Percentiles rank a stretch among this genome's conserved stretches.
phyloP scores from a whole-genome alignment of 805 yeast species.

The Schwanniomyces sp. region DNA sequence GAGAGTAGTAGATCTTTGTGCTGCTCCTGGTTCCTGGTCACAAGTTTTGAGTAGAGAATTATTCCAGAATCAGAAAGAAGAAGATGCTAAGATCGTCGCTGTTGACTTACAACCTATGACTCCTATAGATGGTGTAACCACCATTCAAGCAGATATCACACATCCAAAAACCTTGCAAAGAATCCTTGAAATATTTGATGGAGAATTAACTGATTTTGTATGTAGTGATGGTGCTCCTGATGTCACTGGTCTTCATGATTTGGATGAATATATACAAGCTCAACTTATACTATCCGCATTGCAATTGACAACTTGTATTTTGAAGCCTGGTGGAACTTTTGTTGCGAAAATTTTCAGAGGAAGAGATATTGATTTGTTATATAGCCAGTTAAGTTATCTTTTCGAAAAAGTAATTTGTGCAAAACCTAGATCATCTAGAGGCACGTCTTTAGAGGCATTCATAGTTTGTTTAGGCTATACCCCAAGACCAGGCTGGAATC shows the following conservation, averaged over 20 bases:
- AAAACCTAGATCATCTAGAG: slow-evolving; percentile 93
- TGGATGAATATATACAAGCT: slow-evolving; percentile 96
- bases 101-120: slow-evolving; percentile 98
- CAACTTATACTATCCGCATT: slow-evolving; percentile 89
- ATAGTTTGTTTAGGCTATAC: slow-evolving; percentile 86
- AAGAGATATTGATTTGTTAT: slow-evolving; percentile 88
- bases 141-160: slow-evolving; percentile 95
- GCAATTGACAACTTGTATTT: slow-evolving; percentile 84
- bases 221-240: slow-evolving; percentile 99
- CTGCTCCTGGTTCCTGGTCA: slow-evolving; percentile 99
- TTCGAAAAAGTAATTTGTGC: slow-evolving; percentile 92
- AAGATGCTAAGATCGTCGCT: slow-evolving; percentile 75
- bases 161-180: slow-evolving; percentile 84
- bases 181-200: slow-evolving; percentile 81
- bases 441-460: slow-evolving; percentile 91
- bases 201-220: slow-evolving; percentile 91
- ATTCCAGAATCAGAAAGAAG: slow-evolving; percentile 40
- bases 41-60: slow-evolving; percentile 83
- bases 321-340: slow-evolving; percentile 88
- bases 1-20: slow-evolving; percentile 94
- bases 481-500: slow-evolving; percentile 85
- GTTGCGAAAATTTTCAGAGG: slow-evolving; percentile 97
- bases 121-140: slow-evolving; percentile 87
- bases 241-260: slow-evolving; percentile 94
- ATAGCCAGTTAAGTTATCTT: slow-evolving; percentile 85